Evolutionary conservation across 2,329 filamentous ascomycete species (phyloP), one percentile per base, ranked within the genome.

Genomic region (Verticillium isaacii): DNA sequence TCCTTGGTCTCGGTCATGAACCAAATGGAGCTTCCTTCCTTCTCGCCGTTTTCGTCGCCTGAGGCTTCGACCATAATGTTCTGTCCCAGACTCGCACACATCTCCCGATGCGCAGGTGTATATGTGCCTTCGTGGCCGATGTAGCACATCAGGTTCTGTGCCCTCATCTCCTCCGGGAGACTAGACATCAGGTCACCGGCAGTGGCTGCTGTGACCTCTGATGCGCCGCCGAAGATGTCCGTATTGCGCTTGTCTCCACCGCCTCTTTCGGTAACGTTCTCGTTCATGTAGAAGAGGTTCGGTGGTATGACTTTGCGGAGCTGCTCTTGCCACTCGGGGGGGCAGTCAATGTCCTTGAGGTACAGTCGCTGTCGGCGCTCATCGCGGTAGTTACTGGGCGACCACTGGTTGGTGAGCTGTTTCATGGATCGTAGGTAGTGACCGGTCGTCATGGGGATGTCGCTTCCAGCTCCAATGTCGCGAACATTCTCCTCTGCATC

Each of bases 31-130:
- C 91, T 96, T 1, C 95, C 95, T 1, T 90, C 85, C 65, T 88
- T 91, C 71, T 95, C 91, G 5, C 90, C 91, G 58, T 90, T 82
- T 60, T 89, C 85, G 19, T 85, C 79, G 2, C 86, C 79, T 1
- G 94, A 98, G 2, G 93, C 88, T 67, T 97, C 92, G 2, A 99
- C 93, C 95, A 99, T 98, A 68, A 99, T 94, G 71, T 99, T 99
- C 67, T 99, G 95, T 0, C 95, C 94, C 14, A 98, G 78, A 39
- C 91, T 96, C 14, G 92, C 95, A 74, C 95, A 99, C 95, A 99
- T 99, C 74, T 99, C 95, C 67, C 92, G 87, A 76, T 99, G 95
- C 0, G 93, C 89, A 11, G 95, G 94, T 0, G 95, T 99, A 71
- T 94, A 98, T 1, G 95, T 99, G 6, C 95, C 95, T 78, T 99